Percentiles rank a stretch among this genome's conserved stretches.
These are phyloP conservation scores for Paramarasmius palmivorus DNA, from an alignment of 1,284 basidiomycete genomes.

Conservation along the genomic window DNA sequence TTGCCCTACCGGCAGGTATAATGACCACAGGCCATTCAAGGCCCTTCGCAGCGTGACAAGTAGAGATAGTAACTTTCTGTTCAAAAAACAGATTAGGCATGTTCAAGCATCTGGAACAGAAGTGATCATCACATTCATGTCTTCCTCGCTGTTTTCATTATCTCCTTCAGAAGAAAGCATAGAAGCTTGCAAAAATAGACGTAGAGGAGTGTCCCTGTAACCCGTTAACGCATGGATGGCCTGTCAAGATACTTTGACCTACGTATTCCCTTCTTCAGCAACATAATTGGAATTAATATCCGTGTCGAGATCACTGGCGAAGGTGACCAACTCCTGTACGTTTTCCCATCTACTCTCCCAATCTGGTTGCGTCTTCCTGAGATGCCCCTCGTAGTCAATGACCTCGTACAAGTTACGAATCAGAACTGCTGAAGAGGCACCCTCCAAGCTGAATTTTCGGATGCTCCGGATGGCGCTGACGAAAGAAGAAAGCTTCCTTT, in stretches of 20 bases:
- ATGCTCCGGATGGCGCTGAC: constrained; percentile 58
- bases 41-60: constrained; percentile 90
- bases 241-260: neutral
- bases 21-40: constrained; percentile 91
- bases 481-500: constrained; percentile 63
- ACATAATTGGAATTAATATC: constrained; percentile 13
- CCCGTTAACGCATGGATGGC: neutral
- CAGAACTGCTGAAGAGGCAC: constrained; percentile 63
- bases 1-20: constrained; percentile 60
- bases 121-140: constrained; percentile 48
- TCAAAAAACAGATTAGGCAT: constrained; percentile 4
- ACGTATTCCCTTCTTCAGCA: constrained; percentile 1
- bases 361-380: constrained; percentile 73
- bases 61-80: constrained; percentile 85
- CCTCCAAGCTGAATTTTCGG: constrained; percentile 57
- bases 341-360: constrained; percentile 85
- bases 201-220: constrained; percentile 65
- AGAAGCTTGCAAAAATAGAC: constrained; percentile 82
- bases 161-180: constrained; percentile 85
- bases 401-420: constrained; percentile 62
- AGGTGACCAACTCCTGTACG: constrained; percentile 80
- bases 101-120: neutral
- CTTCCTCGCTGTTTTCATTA: constrained; percentile 57
- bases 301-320: constrained; percentile 56
- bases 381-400: constrained; percentile 68